Conservation (phyloP, 352 stramenopile species). For the Phytopythium vexans region DNA sequence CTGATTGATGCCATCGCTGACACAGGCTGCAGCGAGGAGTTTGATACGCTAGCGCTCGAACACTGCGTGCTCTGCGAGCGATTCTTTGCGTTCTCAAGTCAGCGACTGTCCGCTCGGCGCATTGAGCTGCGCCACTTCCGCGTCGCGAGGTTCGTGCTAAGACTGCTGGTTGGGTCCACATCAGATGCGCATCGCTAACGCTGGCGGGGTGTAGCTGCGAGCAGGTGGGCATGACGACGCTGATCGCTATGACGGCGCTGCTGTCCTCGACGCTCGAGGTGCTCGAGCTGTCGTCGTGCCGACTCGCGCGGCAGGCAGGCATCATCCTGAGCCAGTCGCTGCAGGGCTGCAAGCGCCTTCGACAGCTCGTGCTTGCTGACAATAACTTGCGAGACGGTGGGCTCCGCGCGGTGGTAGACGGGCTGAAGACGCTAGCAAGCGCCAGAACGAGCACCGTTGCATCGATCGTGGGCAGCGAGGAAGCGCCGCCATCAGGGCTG, state of each 20-base stretch:
- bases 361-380: slow-evolving; percentile 30
- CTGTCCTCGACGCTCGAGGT: slow-evolving; percentile 31
- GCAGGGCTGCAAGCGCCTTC: slow-evolving; percentile 23
- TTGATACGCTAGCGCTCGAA: slow-evolving; percentile 30
- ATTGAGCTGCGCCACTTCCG: slow-evolving; percentile 21
- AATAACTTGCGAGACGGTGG: slow-evolving; percentile 61
- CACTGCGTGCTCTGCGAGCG: slow-evolving; percentile 40
- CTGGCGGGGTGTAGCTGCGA: slow-evolving; percentile 20
- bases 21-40: slow-evolving; percentile 13
- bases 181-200: no score
- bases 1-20: not conserved
- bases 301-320: slow-evolving; percentile 46
- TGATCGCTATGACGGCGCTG: slow-evolving; percentile 41
- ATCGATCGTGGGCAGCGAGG: not conserved
- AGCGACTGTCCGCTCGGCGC: slow-evolving; percentile 18
- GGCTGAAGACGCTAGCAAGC: slow-evolving; percentile 21
- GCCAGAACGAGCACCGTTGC: slow-evolving; percentile 7
- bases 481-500: slow-evolving; percentile 6
- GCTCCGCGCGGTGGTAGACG: slow-evolving; percentile 44
- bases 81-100: slow-evolving; percentile 22
- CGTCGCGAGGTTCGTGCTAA: slow-evolving; percentile 19
- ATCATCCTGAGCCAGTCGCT: slow-evolving; percentile 63
- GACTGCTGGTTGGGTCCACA: not conserved
- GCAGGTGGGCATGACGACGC: slow-evolving; percentile 56
- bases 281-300: slow-evolving; percentile 49